A percentile compares a stretch with the other conserved stretches of the same genome.
These are phyloP conservation scores for Mimosa pudica DNA, from an alignment of 306 rosid species.

Conservation along the genomic window DNA sequence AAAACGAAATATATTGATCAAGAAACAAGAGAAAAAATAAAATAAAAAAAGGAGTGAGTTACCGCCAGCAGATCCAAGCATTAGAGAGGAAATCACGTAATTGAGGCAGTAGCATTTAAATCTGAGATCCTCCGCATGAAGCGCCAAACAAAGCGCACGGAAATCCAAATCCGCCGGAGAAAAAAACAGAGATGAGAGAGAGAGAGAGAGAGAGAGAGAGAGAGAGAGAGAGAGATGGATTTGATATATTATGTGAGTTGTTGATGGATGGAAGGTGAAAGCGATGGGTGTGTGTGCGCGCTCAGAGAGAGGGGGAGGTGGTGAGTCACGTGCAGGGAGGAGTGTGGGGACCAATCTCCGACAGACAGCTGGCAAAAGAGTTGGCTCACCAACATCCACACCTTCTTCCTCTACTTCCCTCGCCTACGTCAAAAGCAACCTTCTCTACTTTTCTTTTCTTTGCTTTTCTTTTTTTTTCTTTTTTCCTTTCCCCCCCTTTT, in stretches of 20 bases:
- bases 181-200: background rate
- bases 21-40: background rate
- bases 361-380: constrained; percentile 97
- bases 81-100: constrained; percentile 43
- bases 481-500: background rate
- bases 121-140: constrained; percentile 51
- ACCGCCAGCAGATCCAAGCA: constrained; percentile 87
- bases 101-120: constrained; percentile 45
- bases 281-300: constrained; percentile 40
- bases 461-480: background rate
- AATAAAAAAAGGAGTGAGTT: constrained; percentile 28
- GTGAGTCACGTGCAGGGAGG: constrained; percentile 78
- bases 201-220: constrained; percentile 16
- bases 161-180: background rate
- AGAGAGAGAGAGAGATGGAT: constrained; percentile 31
- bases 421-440: background rate
- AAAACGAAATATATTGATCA: constrained; percentile 6
- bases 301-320: constrained; percentile 22
- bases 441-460: background rate
- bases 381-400: constrained; percentile 98
- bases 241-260: constrained; percentile 50
- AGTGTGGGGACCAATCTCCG: constrained; percentile 84
- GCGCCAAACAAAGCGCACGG: background rate
- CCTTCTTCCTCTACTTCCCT: constrained; percentile 79
- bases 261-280: constrained; percentile 50